These are phyloP conservation scores for Penicillium soppii DNA, from an alignment of 495 filamentous ascomycete species.

Conservation along the genomic window DNA sequence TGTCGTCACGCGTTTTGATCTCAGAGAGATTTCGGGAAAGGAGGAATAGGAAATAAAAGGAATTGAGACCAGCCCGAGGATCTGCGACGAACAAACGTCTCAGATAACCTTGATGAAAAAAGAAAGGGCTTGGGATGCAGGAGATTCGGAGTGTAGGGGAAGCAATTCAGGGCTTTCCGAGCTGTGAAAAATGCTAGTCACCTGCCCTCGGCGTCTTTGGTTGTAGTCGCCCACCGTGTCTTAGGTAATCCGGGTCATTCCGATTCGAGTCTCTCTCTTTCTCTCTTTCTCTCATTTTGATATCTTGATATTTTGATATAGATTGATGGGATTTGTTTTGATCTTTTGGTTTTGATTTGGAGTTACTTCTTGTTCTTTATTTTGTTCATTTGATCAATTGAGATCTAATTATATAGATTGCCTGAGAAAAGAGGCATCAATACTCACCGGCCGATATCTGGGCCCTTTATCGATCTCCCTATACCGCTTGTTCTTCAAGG, in stretches of 20 bases:
- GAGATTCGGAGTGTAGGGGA: constrained; percentile 18
- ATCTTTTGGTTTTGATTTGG: too few species aligned
- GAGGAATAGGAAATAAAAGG: constrained; percentile 19
- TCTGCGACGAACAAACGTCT: constrained; percentile 30
- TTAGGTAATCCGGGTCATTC: constrained; percentile 27
- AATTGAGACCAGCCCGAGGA: constrained; percentile 35
- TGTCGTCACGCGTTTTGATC: constrained; percentile 27
- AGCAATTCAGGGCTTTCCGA: constrained; percentile 27
- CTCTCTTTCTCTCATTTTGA: too few species aligned
- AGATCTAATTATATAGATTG: too few species aligned
- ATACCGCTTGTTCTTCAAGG: constrained; percentile 16
- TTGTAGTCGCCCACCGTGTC: constrained; percentile 25
- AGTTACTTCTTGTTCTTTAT: too few species aligned
- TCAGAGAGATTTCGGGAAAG: constrained; percentile 16
- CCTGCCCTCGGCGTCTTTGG: constrained; percentile 33
- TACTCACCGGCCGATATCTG: constrained; percentile 19
- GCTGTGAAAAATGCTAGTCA: constrained; percentile 37
- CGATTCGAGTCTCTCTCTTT: too few species aligned
- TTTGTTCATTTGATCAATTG: too few species aligned
- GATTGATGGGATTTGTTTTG: neutral
- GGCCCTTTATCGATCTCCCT: constrained; percentile 14
- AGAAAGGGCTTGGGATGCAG: constrained; percentile 24
- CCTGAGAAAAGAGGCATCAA: neutral
- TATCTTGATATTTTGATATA: neutral
- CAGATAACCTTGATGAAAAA: constrained; percentile 9